phyloP scores from a whole-genome alignment of 345 rosid genomes.

The Lepidium africanum region DNA sequence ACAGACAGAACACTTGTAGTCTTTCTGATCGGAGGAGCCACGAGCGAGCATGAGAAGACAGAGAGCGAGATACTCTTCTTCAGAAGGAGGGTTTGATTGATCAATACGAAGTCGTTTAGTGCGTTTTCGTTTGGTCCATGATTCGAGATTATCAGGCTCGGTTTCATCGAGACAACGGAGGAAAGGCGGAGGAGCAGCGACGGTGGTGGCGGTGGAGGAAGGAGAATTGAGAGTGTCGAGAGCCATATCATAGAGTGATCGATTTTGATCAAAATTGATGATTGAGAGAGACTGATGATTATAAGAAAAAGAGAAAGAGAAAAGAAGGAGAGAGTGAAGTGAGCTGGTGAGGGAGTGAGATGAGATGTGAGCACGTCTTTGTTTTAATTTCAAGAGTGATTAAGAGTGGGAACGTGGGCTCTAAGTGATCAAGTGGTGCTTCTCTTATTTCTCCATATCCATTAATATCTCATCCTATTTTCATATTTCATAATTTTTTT shows the following conservation, averaged over 20 bases:
- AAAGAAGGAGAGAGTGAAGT: conserved; percentile 28
- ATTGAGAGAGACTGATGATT: conserved; percentile 1
- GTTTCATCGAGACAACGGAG: conserved; percentile 1
- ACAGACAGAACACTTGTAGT: conserved; percentile 44
- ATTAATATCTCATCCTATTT: conserved; percentile 17
- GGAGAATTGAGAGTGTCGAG: conserved; percentile 46
- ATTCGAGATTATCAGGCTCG: conserved; percentile 22
- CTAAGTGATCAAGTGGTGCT: conserved; percentile 33
- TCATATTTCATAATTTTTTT: too few relatives aligned
- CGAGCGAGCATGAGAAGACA: conserved; percentile 51
- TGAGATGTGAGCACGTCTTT: conserved; percentile 35
- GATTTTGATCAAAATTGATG: conserved; percentile 1
- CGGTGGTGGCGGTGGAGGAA: conserved; percentile 35
- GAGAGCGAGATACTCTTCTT: conserved; percentile 48
- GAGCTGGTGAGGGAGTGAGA: conserved; percentile 33
- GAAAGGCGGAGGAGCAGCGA: conserved; percentile 18
- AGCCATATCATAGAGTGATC: conserved; percentile 44
- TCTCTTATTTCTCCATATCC: conserved; percentile 22
- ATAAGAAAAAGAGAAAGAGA: neutral
- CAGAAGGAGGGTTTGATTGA: conserved; percentile 27
- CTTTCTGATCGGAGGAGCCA: conserved; percentile 22
- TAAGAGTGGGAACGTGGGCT: conserved; percentile 34
- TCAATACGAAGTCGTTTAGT: conserved; percentile 37
- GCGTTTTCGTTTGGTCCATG: conserved; percentile 45
- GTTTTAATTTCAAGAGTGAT: conserved; percentile 19